These are phyloP conservation scores for Globisporangium perplexum DNA, from an alignment of 352 stramenopile species.

Conservation along the genomic window DNA sequence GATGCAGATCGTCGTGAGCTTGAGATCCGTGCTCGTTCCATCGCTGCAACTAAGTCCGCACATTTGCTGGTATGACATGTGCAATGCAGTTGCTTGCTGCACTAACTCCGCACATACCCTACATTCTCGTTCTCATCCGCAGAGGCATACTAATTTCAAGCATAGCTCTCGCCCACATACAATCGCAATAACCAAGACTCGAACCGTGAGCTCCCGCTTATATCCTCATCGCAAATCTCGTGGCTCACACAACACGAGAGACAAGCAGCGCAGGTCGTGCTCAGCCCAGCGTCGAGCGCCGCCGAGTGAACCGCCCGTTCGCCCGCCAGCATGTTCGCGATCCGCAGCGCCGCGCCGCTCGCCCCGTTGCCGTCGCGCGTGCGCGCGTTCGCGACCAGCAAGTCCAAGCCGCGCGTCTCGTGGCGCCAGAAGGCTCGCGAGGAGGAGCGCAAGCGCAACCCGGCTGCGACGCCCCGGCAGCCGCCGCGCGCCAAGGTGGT, in stretches of 20 bases:
- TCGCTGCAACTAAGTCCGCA: no score
- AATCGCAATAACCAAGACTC: no score
- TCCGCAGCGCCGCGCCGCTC: conserved; percentile 24
- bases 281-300: no score
- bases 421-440: conserved; percentile 68
- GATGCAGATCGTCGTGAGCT: no score
- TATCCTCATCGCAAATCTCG: neutral
- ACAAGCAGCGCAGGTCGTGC: no score
- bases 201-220: no score
- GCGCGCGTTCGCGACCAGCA: conserved; percentile 44
- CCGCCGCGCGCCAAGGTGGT: conserved; percentile 37
- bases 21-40: no score
- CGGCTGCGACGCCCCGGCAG: conserved; percentile 31
- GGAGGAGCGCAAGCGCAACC: conserved; percentile 39
- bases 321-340: conserved; percentile 29
- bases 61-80: no score
- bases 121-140: no score
- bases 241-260: neutral
- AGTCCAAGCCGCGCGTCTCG: conserved; percentile 36
- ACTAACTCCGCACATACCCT: no score
- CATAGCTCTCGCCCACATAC: neutral
- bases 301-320: no score
- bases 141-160: neutral
- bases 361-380: conserved; percentile 1
- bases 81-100: no score